Evolutionary conservation across 1,139 yeast genomes (phyloP).

Genomic region (Candida labiduridarum): DNA sequence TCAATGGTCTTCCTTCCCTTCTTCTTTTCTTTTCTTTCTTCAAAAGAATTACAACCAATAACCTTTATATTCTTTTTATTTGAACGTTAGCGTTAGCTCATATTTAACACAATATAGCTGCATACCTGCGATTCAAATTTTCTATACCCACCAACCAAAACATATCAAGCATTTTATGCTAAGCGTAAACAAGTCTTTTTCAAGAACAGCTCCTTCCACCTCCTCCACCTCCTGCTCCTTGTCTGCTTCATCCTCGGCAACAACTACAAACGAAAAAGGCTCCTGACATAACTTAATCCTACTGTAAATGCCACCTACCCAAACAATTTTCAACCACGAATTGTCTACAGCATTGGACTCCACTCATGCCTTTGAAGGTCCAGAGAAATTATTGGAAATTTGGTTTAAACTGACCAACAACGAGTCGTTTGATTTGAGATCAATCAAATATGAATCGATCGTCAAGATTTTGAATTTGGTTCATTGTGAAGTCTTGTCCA

Average conservation of each 20-base stretch:
- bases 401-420: constrained; percentile 54
- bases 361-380: constrained; percentile 93
- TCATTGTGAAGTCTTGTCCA: constrained; percentile 85
- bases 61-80: constrained; percentile 1
- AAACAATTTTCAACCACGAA: constrained; percentile 67
- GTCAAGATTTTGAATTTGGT: constrained; percentile 75
- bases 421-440: constrained; percentile 54
- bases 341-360: constrained; percentile 83
- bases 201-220: constrained; percentile 1
- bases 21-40: neutral
- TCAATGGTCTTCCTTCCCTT: neutral
- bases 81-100: constrained; percentile 1
- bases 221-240: constrained; percentile 1
- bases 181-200: constrained; percentile 3
- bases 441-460: constrained; percentile 70
- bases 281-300: constrained; percentile 4
- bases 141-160: neutral
- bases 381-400: constrained; percentile 88
- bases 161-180: constrained; percentile 3
- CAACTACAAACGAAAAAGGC: constrained; percentile 2
- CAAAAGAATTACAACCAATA: constrained; percentile 1
- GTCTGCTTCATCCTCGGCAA: neutral
- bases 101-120: neutral
- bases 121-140: constrained; percentile 1
- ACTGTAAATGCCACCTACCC: constrained; percentile 33